Base-by-base conservation (phyloP, 768 basidiomycete species). In the Kockovaella imperatae region DNA sequence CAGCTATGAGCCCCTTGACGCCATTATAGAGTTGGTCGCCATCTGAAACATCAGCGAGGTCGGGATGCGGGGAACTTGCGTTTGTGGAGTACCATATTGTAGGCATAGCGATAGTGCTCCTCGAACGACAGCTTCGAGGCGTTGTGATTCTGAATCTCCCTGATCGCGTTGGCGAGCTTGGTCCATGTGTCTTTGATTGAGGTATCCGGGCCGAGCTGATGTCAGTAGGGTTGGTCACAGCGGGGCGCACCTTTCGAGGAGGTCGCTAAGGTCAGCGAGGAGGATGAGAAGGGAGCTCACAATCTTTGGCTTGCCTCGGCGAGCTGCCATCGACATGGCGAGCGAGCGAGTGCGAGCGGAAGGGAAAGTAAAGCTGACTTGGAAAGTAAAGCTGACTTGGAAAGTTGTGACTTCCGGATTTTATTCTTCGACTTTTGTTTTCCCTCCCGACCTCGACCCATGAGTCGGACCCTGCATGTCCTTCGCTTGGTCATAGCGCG, bases 91-190 rank as follows among this genome's bases (percentile, higher is more conserved):
- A 95, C 90, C 79, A 97, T 82, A 67, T 90, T 89, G 73, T 95
- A 95, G 17, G 84, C 88, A 68, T 85, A 89, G 35, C 93, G 79
- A 69, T 95, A 88, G 57, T 88, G 87, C 73, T 91, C 90, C 69
- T 97, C 87, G 58, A 84, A 91, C 18, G 84, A 86, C 28, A 99
- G 79, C 60, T 82, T 83, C 41, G 81, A 80, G 3, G 89, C 87
- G 70, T 93, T 88, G 72, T 93, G 87, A 59, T 87, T 84, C 69
- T 93, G 88, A 43, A 99, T 96, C 76, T 93, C 88, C 49, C 81
- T 78, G 58, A 99, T 91, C 55, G 96, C 95, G 53, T 77, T 75
- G 10, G 86, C 77, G 11, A 99, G 76, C 56, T 80, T 80, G 5
- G 76, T 67, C 87, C 90, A 95, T 35, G 83, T 90, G 56, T 86